These are phyloP conservation scores for Penicillium sp. DNA, from an alignment of 2,329 filamentous ascomycete species.

Conservation along the genomic window DNA sequence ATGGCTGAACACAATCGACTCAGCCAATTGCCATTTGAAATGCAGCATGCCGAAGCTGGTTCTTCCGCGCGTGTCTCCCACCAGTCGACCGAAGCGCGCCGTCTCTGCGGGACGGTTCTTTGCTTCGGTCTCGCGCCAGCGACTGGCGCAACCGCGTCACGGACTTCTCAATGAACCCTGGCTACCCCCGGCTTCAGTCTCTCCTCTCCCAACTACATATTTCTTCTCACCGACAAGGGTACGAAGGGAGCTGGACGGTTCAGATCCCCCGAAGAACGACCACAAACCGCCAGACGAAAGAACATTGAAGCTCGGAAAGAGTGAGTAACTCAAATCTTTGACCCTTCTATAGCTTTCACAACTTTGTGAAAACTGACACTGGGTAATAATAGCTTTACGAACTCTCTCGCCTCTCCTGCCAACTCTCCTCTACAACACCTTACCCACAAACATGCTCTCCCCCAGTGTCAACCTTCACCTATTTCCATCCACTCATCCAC, in stretches of 20 bases:
- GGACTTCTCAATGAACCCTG: conserved; percentile 37
- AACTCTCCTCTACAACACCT: conserved; percentile 57
- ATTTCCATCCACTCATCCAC: conserved; percentile 59
- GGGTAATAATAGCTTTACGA: conserved; percentile 51
- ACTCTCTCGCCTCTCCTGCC: conserved; percentile 61
- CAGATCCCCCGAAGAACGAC: conserved; percentile 30
- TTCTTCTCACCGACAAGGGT: conserved; percentile 30
- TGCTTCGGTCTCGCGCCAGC: conserved; percentile 27
- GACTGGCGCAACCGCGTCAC: conserved; percentile 38
- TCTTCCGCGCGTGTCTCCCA: conserved; percentile 12
- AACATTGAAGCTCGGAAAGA: conserved; percentile 60
- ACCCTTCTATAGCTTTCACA: not conserved
- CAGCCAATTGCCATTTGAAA: conserved; percentile 10
- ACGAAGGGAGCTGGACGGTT: conserved; percentile 23
- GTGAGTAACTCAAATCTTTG: conserved; percentile 37
- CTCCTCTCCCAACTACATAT: conserved; percentile 18
- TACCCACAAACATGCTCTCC: conserved; percentile 60
- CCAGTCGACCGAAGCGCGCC: conserved; percentile 8
- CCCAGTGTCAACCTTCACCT: conserved; percentile 60
- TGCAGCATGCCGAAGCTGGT: conserved; percentile 31
- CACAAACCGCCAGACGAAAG: conserved; percentile 56
- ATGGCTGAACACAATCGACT: conserved; percentile 15
- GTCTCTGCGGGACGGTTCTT: conserved; percentile 23
- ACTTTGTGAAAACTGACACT: not conserved
- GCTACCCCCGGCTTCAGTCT: conserved; percentile 25